Conservation (phyloP, 306 rosid genomes). For the Lathyrus aphaca region DNA sequence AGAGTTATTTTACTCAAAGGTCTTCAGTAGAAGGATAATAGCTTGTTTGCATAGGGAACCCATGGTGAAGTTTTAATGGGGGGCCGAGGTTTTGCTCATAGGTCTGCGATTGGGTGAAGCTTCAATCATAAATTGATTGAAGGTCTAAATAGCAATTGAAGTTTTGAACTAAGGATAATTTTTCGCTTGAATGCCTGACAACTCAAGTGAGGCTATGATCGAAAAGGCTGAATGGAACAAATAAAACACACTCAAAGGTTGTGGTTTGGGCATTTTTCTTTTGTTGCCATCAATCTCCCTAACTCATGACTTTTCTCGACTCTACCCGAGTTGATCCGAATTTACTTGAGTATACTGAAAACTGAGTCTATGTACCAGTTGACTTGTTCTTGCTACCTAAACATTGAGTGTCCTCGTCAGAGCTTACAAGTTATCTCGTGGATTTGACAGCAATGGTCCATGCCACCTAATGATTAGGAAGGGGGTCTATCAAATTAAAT, state of each 20-base stretch:
- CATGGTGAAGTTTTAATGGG: no score
- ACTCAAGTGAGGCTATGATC: background rate
- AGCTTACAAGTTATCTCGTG: background rate
- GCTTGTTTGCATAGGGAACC: no score
- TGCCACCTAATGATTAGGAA: background rate
- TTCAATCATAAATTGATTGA: background rate
- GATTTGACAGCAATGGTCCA: background rate
- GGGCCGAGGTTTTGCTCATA: no score
- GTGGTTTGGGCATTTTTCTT: background rate
- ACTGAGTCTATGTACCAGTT: background rate
- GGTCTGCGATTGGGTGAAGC: no score
- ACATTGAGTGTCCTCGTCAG: background rate
- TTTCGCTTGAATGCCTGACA: background rate
- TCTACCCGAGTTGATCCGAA: background rate
- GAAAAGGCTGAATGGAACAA: background rate
- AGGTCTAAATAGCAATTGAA: background rate
- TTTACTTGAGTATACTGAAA: background rate
- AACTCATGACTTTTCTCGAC: background rate
- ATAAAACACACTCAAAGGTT: conserved; percentile 4
- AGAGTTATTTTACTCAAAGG: no score
- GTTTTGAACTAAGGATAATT: background rate
- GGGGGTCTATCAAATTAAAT: background rate
- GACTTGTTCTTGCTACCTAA: conserved; percentile 5
- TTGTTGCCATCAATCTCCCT: background rate
- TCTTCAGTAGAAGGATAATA: no score